Base-by-base conservation (phyloP, 202 grass and related monocot genomes). In the Zizania palustris region DNA sequence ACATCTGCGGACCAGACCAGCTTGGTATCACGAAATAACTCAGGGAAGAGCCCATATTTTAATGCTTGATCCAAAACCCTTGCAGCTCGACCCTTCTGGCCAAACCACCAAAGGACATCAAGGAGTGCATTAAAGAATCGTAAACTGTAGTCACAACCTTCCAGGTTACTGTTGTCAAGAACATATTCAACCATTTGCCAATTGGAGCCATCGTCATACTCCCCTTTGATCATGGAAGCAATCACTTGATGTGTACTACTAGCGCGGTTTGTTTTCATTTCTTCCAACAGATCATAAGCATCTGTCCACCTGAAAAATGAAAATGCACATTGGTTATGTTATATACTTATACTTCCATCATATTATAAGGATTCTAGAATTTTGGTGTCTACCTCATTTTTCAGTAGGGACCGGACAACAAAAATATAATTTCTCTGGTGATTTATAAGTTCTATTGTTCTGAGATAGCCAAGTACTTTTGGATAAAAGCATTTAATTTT, bases 131-230 rank as follows among this genome's bases (percentile, higher is more conserved):
- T 98, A 67, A 88, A 94, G 45, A 94, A 94, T 40, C 89, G 78
- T 63, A 88, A 53, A 46, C 95, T 93, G 74, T 86, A 98, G 83
- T 86, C 87, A 82, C 91, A 98, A 12, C 91, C 95, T 86, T 92
- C 87, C 77, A 91, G 78, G 42, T 78, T 86, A 86, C 79, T 92
- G 57, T 79, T 98, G 49, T 88, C 87, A 40, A 98, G 90, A 49
- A 84, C 80, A 71, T 90, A 92, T 86, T 94, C 95, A 56, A 98
- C 95, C 91, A 94, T 98, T 77, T 98, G 91, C 95, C 95, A 97
- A 75, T 97, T 94, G 37, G 91, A 92, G 79, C 76, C 88, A 71
- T 88, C 81, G 80, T 98, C 95, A 1, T 94, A 92, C 75, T 94
- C 91, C 72, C 95, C 89, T 73, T 88, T 90, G 42, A 98, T 94